Evolutionary conservation across 495 filamentous ascomycete genomes (phyloP).

Genomic region (Umbilicaria muhlenbergii): DNA sequence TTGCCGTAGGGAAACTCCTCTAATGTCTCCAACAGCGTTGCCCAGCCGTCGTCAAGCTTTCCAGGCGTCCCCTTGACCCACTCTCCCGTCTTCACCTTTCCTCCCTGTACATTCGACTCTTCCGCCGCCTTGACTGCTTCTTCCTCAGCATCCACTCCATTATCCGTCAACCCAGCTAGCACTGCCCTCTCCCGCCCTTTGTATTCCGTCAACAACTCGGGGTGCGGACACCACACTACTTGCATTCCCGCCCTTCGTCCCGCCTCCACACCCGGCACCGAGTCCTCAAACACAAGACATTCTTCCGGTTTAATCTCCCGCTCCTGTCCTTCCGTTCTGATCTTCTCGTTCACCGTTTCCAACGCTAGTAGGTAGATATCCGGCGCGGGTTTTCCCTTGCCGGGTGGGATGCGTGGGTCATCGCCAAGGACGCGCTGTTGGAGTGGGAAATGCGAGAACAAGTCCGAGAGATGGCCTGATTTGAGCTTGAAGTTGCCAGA

Average conservation of each 20-base stretch:
- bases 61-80: slow-evolving; percentile 30
- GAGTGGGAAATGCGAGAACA: slow-evolving; percentile 59
- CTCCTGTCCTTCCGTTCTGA: slow-evolving; percentile 41
- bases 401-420: slow-evolving; percentile 61
- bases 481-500: slow-evolving; percentile 62
- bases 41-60: slow-evolving; percentile 60
- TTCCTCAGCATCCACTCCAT: slow-evolving; percentile 40
- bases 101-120: slow-evolving; percentile 25
- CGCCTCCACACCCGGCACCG: slow-evolving; percentile 81
- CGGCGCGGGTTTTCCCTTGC: slow-evolving; percentile 80
- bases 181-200: slow-evolving; percentile 64
- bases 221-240: slow-evolving; percentile 85
- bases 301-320: slow-evolving; percentile 62
- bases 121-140: slow-evolving; percentile 28
- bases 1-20: slow-evolving; percentile 56
- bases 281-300: slow-evolving; percentile 93
- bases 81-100: slow-evolving; percentile 26
- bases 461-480: slow-evolving; percentile 50
- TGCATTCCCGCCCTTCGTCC: slow-evolving; percentile 88
- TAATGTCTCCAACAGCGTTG: slow-evolving; percentile 40
- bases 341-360: slow-evolving; percentile 60
- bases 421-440: slow-evolving; percentile 68
- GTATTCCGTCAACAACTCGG: slow-evolving; percentile 59
- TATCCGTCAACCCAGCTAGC: slow-evolving; percentile 63
- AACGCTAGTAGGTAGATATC: slow-evolving; percentile 91